Evolutionary conservation across 1,284 basidiomycete species (phyloP).

Genomic region (Sporisorium iseilematis-ciliati): DNA sequence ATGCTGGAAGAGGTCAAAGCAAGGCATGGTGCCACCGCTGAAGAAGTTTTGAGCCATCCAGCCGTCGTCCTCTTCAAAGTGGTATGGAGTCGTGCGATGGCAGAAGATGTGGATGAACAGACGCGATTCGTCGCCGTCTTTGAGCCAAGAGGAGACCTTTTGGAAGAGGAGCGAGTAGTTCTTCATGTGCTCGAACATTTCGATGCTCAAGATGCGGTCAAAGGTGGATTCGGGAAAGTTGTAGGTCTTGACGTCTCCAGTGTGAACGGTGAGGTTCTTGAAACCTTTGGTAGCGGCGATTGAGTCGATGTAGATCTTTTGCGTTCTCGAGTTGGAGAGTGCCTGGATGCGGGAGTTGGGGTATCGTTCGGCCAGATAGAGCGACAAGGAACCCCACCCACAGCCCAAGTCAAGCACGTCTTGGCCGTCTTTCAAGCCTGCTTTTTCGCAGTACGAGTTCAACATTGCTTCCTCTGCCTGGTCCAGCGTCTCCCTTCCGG

Average conservation of each 20-base stretch:
- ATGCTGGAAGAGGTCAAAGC: slow-evolving; percentile 77
- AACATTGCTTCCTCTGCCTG: slow-evolving; percentile 79
- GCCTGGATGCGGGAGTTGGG: slow-evolving; percentile 78
- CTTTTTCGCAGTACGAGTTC: slow-evolving; percentile 79
- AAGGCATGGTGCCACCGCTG: slow-evolving; percentile 73
- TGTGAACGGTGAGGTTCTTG: slow-evolving; percentile 77
- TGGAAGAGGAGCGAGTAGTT: slow-evolving; percentile 76
- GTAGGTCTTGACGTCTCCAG: slow-evolving; percentile 79
- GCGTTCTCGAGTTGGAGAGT: slow-evolving; percentile 80
- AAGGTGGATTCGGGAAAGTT: slow-evolving; percentile 75
- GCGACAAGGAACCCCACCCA: slow-evolving; percentile 81
- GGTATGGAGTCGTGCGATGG: slow-evolving; percentile 75
- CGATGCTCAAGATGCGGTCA: slow-evolving; percentile 81
- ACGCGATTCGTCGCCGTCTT: slow-evolving; percentile 71
- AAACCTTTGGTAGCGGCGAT: slow-evolving; percentile 75
- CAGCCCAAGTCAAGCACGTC: slow-evolving; percentile 81
- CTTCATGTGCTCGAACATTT: slow-evolving; percentile 82
- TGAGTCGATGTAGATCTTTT: slow-evolving; percentile 78
- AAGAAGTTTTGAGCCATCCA: slow-evolving; percentile 81
- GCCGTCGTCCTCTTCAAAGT: slow-evolving; percentile 81
- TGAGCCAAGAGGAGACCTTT: slow-evolving; percentile 80
- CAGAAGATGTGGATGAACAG: slow-evolving; percentile 84
- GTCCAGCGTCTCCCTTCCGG: slow-evolving; percentile 76
- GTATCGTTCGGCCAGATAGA: slow-evolving; percentile 81
- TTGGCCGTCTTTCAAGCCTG: slow-evolving; percentile 76